Conservation (phyloP, 164 flowering plant genomes). For the Piper longum region DNA sequence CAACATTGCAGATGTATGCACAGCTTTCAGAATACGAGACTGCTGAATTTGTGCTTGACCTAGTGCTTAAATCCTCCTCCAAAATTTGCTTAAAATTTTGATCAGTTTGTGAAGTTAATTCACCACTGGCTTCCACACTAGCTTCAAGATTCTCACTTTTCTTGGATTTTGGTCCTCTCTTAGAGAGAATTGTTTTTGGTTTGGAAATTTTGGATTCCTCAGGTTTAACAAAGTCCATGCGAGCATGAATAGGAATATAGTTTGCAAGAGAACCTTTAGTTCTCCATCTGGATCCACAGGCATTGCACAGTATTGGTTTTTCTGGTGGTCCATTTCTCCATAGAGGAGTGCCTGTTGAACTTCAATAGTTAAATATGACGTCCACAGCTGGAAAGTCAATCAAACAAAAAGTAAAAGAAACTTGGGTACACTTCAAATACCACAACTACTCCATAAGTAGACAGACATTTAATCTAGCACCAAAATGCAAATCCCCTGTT, state of each 20-base stretch:
- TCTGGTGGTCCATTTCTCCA: slow-evolving; percentile 99
- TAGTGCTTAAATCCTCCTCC: slow-evolving; percentile 72
- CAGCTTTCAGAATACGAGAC: slow-evolving; percentile 87
- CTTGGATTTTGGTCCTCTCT: slow-evolving; percentile 38
- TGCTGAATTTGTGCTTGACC: slow-evolving; percentile 92
- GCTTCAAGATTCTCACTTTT: slow-evolving; percentile 43
- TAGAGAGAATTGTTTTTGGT: slow-evolving; percentile 35
- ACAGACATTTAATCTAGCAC: too few species aligned
- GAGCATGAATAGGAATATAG: slow-evolving; percentile 81
- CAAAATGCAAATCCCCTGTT: too few species aligned
- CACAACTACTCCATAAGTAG: not conserved
- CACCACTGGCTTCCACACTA: slow-evolving; percentile 14
- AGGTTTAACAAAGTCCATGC: slow-evolving; percentile 45
- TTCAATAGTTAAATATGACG: not conserved
- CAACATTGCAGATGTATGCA: slow-evolving; percentile 52
- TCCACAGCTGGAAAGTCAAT: not conserved
- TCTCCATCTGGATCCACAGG: slow-evolving; percentile 98
- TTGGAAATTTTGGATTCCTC: slow-evolving; percentile 39
- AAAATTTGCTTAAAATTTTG: slow-evolving; percentile 29
- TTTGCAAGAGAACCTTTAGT: slow-evolving; percentile 87
- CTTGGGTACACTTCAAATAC: not conserved
- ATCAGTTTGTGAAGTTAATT: slow-evolving; percentile 15
- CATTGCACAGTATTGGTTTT: slow-evolving; percentile 95
- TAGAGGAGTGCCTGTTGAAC: slow-evolving; percentile 75
- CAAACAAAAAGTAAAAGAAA: not conserved